Conservation (phyloP, 305 asterid genomes). For the Rubia peregrina region DNA sequence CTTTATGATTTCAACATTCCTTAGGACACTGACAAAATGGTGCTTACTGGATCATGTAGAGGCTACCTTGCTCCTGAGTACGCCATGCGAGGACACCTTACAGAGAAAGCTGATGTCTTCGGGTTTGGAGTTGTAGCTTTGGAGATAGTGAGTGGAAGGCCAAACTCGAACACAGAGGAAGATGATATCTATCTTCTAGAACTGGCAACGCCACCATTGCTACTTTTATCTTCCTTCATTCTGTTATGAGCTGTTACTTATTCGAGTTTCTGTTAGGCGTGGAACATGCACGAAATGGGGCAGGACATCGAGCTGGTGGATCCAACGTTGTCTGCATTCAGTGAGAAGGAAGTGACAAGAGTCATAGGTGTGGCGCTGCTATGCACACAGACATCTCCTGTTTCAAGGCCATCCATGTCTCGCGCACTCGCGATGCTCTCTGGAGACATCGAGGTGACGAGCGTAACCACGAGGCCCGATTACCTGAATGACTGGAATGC, state of each 20-base stretch:
- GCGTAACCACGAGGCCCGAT: slow-evolving; percentile 50
- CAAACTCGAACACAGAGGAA: slow-evolving; percentile 39
- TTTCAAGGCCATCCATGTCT: slow-evolving; percentile 74
- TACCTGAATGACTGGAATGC: slow-evolving; percentile 67
- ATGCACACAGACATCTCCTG: slow-evolving; percentile 77
- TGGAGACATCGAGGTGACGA: slow-evolving; percentile 61
- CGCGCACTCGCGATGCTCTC: slow-evolving; percentile 81
- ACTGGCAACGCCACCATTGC: slow-evolving; percentile 45
- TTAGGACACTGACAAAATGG: not conserved
- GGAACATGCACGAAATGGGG: slow-evolving; percentile 62
- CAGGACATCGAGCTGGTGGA: slow-evolving; percentile 54
- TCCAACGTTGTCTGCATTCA: slow-evolving; percentile 26
- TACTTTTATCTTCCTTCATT: not conserved
- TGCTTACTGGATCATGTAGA: slow-evolving; percentile 26
- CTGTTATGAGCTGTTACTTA: too few relatives aligned
- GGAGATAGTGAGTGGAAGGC: slow-evolving; percentile 67
- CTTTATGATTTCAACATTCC: not conserved
- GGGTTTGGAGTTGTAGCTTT: slow-evolving; percentile 73
- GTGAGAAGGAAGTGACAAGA: slow-evolving; percentile 43
- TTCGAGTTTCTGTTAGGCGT: slow-evolving; percentile 42
- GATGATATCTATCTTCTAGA: slow-evolving; percentile 67
- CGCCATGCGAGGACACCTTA: slow-evolving; percentile 81
- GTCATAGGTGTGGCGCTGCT: slow-evolving; percentile 58
- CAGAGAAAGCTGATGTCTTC: slow-evolving; percentile 77
- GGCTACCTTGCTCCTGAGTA: slow-evolving; percentile 92